Evolutionary conservation across 164 flowering plant genomes (phyloP), one percentile per base, ranked within the genome.

Genomic region (Tetrastigma voinierianum): DNA sequence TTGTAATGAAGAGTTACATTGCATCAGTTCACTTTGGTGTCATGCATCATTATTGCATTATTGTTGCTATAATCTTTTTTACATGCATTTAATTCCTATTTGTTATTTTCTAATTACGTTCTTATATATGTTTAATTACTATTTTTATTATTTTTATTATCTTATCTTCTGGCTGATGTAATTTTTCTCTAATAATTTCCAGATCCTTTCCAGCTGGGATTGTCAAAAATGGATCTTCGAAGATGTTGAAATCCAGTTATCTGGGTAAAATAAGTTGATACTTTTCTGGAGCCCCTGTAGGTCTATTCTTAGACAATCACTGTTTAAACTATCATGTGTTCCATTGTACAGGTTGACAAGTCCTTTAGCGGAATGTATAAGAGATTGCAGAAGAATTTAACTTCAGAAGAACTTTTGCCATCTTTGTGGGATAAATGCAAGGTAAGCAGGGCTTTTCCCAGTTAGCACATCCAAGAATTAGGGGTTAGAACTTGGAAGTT

Each of bases 361-460:
- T 83, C 91, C 51, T 78, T 95, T 53, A 64, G 46, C 47, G 78
- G 81, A 17, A 92, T 95, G 99, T 89, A 89, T 67, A 90, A 86
- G 74, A 92, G 72, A 76, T 62, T 95, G 74, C 97, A 89, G 75
- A 95, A 90, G 84, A 88, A 90, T 72, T 80, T 95, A 64, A 85
- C 97, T 62, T 87, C 97, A 14, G 99, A 95, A 73, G 99, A 95
- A 73, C 80, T 95, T 63, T 70, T 95, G 57, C 98, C 98, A 64
- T 89, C 98, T 25, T 75, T 92, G 70, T 95, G 99, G n/a, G 99
- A 92, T 62, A 95, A 95, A 77, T 95, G 97, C 97, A 95, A 90
- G 99, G 97, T 94, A 71, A 46, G 71, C 40, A 1, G n/a, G 32
- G 13, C n/a, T 19, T 47, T 14, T 59, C 23, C 16, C 59, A 19